phyloP scores from a whole-genome alignment of 257 asterid species.

The Jasminum sambac region DNA sequence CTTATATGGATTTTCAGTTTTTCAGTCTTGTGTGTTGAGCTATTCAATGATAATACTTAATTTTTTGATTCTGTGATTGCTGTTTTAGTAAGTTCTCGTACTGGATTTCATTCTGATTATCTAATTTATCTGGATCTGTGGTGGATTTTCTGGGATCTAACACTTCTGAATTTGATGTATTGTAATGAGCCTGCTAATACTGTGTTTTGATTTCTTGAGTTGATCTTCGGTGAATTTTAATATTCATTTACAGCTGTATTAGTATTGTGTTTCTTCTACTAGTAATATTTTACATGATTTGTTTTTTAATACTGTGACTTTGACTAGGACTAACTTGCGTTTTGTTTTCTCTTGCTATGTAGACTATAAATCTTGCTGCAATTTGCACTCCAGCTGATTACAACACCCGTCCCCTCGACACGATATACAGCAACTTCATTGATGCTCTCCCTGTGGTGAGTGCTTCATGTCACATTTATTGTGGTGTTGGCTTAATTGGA shows the following conservation, averaged over 20 bases:
- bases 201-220: conserved; percentile 10
- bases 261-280: conserved; percentile 2
- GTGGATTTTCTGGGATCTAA: conserved; percentile 22
- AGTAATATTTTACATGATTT: neutral
- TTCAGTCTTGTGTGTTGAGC: neutral
- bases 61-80: neutral
- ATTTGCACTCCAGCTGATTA: conserved; percentile 96
- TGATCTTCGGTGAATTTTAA: conserved; percentile 12
- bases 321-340: conserved; percentile 27
- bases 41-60: neutral
- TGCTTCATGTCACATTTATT: conserved; percentile 16
- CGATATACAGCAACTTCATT: conserved; percentile 86
- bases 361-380: conserved; percentile 90
- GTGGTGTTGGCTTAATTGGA: conserved; percentile 1
- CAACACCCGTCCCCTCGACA: conserved; percentile 92
- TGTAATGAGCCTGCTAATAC: neutral
- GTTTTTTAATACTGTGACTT: conserved; percentile 18
- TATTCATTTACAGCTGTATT: conserved; percentile 10
- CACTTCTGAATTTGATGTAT: conserved; percentile 16
- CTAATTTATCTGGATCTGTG: conserved; percentile 24
- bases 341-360: conserved; percentile 27
- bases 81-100: neutral
- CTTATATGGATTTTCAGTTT: neutral
- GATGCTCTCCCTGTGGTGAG: conserved; percentile 93
- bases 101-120: conserved; percentile 12